Percentiles rank a stretch among this genome's conserved stretches.
phyloP scores from a whole-genome alignment of 2,329 filamentous ascomycete genomes.

The Alternaria angustiovoidea region DNA sequence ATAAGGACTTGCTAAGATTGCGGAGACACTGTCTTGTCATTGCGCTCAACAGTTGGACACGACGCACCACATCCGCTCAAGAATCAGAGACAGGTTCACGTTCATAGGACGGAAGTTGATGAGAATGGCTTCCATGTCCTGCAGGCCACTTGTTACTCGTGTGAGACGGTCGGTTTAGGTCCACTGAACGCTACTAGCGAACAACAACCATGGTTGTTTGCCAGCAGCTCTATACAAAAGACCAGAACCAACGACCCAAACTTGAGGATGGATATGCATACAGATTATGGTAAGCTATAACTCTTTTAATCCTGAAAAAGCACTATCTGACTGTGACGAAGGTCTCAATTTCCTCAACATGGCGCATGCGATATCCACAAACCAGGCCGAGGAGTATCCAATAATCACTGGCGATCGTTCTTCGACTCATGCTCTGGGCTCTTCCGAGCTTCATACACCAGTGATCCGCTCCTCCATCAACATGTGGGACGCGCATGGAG shows the following conservation, averaged over 20 bases:
- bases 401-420: neutral
- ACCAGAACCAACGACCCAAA: neutral
- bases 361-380: neutral
- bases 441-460: neutral
- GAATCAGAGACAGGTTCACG: neutral
- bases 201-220: neutral
- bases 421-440: neutral
- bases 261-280: neutral
- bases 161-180: conserved; percentile 9
- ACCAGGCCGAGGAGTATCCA: neutral
- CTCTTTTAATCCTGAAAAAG: neutral
- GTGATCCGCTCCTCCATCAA: neutral
- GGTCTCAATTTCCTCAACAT: neutral
- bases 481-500: neutral
- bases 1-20: neutral
- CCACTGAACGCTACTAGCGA: conserved; percentile 8
- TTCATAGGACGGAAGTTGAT: conserved; percentile 4
- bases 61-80: neutral
- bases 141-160: conserved; percentile 8
- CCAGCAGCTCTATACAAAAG: neutral
- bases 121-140: conserved; percentile 9
- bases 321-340: neutral
- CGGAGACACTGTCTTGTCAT: neutral
- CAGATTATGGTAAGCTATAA: neutral
- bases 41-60: neutral